Evolutionary conservation across 2,329 filamentous ascomycete genomes (phyloP).

Genomic region (Xenosphaeropsis pyriputrescens): DNA sequence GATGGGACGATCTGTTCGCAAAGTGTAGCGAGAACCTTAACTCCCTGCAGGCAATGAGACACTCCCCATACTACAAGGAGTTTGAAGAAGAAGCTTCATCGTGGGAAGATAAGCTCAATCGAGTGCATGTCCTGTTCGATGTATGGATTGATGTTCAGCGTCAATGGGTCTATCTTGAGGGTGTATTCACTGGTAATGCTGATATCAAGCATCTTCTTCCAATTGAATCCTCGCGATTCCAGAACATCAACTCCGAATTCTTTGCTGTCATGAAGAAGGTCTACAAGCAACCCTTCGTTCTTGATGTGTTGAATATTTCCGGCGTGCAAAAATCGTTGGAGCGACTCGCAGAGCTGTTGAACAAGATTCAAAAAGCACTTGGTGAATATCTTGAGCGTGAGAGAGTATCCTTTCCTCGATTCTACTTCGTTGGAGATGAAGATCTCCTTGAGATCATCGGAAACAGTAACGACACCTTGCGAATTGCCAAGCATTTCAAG

Average conservation of each 20-base stretch:
- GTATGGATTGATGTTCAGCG: slow-evolving; percentile 99
- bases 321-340: slow-evolving; percentile 94
- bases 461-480: slow-evolving; percentile 93
- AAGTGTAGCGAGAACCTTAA: slow-evolving; percentile 98
- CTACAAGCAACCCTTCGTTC: slow-evolving; percentile 85
- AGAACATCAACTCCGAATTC: slow-evolving; percentile 99
- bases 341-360: slow-evolving; percentile 86
- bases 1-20: slow-evolving; percentile 95
- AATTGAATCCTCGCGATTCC: slow-evolving; percentile 90
- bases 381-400: slow-evolving; percentile 98
- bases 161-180: slow-evolving; percentile 98
- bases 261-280: slow-evolving; percentile 99
- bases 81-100: slow-evolving; percentile 94
- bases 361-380: slow-evolving; percentile 98
- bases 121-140: slow-evolving; percentile 94
- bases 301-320: slow-evolving; percentile 91
- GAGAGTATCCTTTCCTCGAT: slow-evolving; percentile 90
- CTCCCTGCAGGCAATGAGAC: slow-evolving; percentile 94
- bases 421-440: slow-evolving; percentile 99
- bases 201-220: slow-evolving; percentile 98
- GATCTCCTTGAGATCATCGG: slow-evolving; percentile 98
- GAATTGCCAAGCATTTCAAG: slow-evolving; percentile 96
- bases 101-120: slow-evolving; percentile 97
- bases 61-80: slow-evolving; percentile 98
- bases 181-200: slow-evolving; percentile 95